Conservation (phyloP, 805 yeast species). For the Kazachstania kunashirensis region DNA sequence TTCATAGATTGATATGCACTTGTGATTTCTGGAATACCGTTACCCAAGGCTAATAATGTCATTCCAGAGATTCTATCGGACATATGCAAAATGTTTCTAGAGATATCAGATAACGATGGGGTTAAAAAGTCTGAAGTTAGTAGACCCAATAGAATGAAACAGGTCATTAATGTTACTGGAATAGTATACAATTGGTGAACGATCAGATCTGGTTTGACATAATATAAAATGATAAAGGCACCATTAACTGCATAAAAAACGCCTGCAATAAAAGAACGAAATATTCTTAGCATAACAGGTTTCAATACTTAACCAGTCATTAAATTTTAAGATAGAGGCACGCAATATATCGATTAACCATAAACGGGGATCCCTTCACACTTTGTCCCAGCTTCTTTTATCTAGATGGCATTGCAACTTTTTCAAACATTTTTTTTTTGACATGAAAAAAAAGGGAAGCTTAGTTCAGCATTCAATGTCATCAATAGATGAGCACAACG, state of each 20-base stretch:
- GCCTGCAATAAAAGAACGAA: slow-evolving; percentile 1
- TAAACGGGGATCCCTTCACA: too few species aligned
- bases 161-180: slow-evolving; percentile 24
- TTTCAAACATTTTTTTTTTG: too few species aligned
- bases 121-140: slow-evolving; percentile 77
- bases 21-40: slow-evolving; percentile 84
- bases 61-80: slow-evolving; percentile 78
- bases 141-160: slow-evolving; percentile 59
- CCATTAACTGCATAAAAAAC: slow-evolving; percentile 8
- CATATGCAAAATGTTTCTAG: slow-evolving; percentile 45
- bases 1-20: slow-evolving; percentile 77
- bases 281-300: neutral
- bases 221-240: neutral
- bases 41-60: slow-evolving; percentile 82
- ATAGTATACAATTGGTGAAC: slow-evolving; percentile 9
- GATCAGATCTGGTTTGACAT: neutral
- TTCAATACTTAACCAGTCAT: too few species aligned
- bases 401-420: too few species aligned
- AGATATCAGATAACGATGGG: slow-evolving; percentile 63
- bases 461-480: too few species aligned
- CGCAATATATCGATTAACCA: too few species aligned
- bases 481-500: too few species aligned
- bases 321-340: too few species aligned
- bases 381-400: too few species aligned
- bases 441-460: too few species aligned